Evolutionary conservation across 1,139 yeast species (phyloP).

Genomic region (Yamadazyma oceani): DNA sequence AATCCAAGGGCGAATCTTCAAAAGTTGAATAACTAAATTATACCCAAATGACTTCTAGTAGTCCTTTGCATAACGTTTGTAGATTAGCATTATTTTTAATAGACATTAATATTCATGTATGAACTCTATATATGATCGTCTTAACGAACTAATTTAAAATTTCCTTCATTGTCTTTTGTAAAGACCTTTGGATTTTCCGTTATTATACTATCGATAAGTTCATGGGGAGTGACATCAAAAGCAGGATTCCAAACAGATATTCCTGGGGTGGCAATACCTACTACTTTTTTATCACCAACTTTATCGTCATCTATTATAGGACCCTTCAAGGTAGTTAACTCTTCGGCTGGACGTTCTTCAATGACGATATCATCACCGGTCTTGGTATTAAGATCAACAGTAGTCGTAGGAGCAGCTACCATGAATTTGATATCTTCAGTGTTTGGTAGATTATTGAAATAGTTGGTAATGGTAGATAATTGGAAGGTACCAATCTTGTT

Average conservation of each 20-base stretch:
- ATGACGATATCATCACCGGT: constrained; percentile 76
- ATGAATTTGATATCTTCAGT: constrained; percentile 66
- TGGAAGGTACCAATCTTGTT: constrained; percentile 97
- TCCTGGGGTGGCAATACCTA: constrained; percentile 85
- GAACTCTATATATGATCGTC: background rate
- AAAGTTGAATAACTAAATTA: too few relatives aligned
- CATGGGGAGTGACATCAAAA: constrained; percentile 88
- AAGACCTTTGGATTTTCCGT: constrained; percentile 68
- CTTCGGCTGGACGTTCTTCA: constrained; percentile 83
- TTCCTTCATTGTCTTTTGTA: constrained; percentile 44
- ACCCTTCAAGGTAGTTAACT: constrained; percentile 77
- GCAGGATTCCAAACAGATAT: constrained; percentile 95
- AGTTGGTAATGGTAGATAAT: constrained; percentile 63
- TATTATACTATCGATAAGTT: constrained; percentile 80
- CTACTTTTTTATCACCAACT: constrained; percentile 48
- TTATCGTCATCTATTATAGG: constrained; percentile 39
- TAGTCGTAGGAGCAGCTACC: constrained; percentile 94
- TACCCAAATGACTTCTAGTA: too few relatives aligned
- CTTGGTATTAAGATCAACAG: constrained; percentile 69
- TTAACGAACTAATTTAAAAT: constrained; percentile 6
- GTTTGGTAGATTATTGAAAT: constrained; percentile 39
- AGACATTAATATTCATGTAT: constrained; percentile 1
- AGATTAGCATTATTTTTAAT: constrained; percentile 4
- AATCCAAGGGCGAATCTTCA: constrained; percentile 8
- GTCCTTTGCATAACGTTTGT: constrained; percentile 3